phyloP scores from a whole-genome alignment of 2,329 filamentous ascomycete genomes.

The Epicoccum nigrum region DNA sequence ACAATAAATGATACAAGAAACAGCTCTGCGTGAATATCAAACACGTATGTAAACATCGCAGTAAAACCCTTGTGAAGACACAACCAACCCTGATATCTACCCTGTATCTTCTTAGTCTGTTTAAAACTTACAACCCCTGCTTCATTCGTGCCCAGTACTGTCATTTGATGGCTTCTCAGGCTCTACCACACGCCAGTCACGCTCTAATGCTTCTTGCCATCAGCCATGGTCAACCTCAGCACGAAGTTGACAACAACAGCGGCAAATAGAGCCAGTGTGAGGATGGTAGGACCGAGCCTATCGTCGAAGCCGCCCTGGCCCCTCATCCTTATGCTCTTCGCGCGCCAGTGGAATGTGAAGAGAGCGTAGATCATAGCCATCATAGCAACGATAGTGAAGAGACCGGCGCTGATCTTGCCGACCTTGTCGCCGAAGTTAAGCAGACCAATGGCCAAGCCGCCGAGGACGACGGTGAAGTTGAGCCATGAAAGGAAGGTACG shows the following conservation, averaged over 20 bases:
- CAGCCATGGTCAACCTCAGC: slow-evolving; percentile 54
- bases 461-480: slow-evolving; percentile 98
- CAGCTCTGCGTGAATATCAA: neutral
- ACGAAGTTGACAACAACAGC: slow-evolving; percentile 98
- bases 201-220: slow-evolving; percentile 17
- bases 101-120: too few species aligned
- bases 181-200: too few species aligned
- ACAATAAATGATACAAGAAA: neutral
- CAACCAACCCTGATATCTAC: too few species aligned
- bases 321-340: slow-evolving; percentile 86
- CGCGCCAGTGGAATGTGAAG: slow-evolving; percentile 95
- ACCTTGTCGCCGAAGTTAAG: slow-evolving; percentile 97
- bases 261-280: slow-evolving; percentile 83
- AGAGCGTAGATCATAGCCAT: slow-evolving; percentile 94
- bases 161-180: neutral
- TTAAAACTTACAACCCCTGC: neutral
- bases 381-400: slow-evolving; percentile 95
- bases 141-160: neutral
- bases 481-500: slow-evolving; percentile 99
- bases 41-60: neutral
- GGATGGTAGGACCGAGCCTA: slow-evolving; percentile 87
- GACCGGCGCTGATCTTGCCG: slow-evolving; percentile 88
- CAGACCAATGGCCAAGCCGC: slow-evolving; percentile 93
- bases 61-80: neutral
- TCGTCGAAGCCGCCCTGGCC: slow-evolving; percentile 98